A percentile compares a stretch with the other conserved stretches of the same genome.
Evolutionary conservation across 106 monocot species (phyloP).

Genomic region (Vanilla planifolia): DNA sequence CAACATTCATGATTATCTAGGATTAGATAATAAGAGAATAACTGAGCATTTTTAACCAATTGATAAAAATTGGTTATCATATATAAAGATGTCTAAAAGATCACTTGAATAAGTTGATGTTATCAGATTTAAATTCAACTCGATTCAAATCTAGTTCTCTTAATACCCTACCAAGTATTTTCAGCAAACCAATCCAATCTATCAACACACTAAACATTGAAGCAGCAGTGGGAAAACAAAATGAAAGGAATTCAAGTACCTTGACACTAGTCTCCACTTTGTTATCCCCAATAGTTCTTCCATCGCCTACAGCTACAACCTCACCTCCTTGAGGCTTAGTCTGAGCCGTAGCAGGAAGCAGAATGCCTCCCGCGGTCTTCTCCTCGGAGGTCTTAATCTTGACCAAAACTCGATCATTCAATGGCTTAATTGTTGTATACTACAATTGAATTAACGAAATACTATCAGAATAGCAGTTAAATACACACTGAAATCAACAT

Average conservation of each 20-base stretch:
- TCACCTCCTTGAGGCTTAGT: slow-evolving; percentile 73
- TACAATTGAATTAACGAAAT: slow-evolving; percentile 10
- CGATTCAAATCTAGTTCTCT: too few relatives aligned
- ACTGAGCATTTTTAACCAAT: too few relatives aligned
- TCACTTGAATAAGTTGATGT: too few relatives aligned
- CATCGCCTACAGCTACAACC: slow-evolving; percentile 76
- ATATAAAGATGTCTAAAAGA: too few relatives aligned
- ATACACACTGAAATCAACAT: background rate
- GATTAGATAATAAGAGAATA: too few relatives aligned
- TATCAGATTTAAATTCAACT: too few relatives aligned
- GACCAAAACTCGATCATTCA: slow-evolving; percentile 71
- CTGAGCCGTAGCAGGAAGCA: slow-evolving; percentile 60
- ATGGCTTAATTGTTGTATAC: slow-evolving; percentile 69
- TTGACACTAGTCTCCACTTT: slow-evolving; percentile 53
- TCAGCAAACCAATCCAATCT: too few relatives aligned
- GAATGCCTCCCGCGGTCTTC: slow-evolving; percentile 56
- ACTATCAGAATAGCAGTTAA: background rate
- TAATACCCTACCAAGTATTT: too few relatives aligned
- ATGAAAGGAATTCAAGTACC: slow-evolving; percentile 17
- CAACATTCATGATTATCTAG: too few relatives aligned
- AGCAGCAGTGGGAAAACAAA: too few relatives aligned
- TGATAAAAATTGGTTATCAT: too few relatives aligned
- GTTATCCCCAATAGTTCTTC: slow-evolving; percentile 51
- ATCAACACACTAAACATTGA: too few relatives aligned
- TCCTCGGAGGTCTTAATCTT: slow-evolving; percentile 63